These are phyloP conservation scores for Pneumocystis oryctolagi DNA, from an alignment of 1,139 yeast species.

Conservation along the genomic window DNA sequence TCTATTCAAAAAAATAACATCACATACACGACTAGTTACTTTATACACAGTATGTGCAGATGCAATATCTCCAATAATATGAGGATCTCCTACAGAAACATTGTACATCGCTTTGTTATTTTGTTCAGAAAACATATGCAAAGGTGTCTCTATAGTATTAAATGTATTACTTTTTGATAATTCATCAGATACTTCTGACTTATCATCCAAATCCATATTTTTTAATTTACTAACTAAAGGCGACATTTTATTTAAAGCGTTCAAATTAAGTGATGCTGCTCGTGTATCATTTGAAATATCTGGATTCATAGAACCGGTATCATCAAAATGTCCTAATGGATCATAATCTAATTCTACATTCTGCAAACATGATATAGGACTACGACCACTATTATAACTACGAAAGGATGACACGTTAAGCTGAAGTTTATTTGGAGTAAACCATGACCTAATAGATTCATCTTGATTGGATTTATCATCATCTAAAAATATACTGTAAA, in stretches of 20 bases:
- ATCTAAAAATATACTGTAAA: not conserved
- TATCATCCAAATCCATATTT: not conserved
- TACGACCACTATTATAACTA: not conserved
- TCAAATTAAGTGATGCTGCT: not conserved
- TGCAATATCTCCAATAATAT: constrained; percentile 80
- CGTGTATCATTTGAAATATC: constrained; percentile 1
- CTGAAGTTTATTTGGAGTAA: not conserved
- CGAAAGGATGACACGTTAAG: not conserved
- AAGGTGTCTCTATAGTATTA: not conserved
- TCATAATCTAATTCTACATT: constrained; percentile 6
- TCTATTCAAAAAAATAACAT: constrained; percentile 14
- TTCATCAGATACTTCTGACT: not conserved
- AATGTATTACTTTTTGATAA: not conserved
- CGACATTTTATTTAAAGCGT: not conserved
- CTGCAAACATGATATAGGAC: constrained; percentile 5
- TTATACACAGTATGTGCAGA: constrained; percentile 80
- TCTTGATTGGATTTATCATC: not conserved
- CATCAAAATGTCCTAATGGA: constrained; percentile 7
- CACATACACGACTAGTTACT: constrained; percentile 37
- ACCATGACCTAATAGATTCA: not conserved
- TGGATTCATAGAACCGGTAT: not conserved
- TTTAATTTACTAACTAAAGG: not conserved
- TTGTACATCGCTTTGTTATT: constrained; percentile 28
- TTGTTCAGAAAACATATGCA: constrained; percentile 13
- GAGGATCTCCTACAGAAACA: constrained; percentile 77